These are phyloP conservation scores for Populus hybrid DNA, from an alignment of 441 rosid species.

Conservation along the genomic window DNA sequence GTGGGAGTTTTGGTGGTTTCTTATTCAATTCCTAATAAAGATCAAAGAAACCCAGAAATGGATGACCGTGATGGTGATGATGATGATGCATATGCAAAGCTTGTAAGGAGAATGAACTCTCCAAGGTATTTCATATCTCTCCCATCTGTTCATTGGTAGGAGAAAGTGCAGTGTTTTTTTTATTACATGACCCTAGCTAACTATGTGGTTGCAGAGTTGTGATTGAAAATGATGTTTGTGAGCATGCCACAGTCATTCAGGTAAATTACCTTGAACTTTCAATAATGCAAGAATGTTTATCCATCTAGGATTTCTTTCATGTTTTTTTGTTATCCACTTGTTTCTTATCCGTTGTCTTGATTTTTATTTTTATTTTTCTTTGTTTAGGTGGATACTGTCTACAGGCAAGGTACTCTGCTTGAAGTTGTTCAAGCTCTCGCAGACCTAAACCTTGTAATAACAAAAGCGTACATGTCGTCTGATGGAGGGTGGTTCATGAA, in stretches of 20 bases:
- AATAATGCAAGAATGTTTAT: background rate
- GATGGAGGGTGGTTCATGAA: conserved; percentile 98
- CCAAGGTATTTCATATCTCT: conserved; percentile 47
- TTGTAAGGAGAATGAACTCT: conserved; percentile 87
- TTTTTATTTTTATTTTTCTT: background rate
- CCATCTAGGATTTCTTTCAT: background rate
- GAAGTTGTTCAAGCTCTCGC: conserved; percentile 87
- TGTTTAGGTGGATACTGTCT: conserved; percentile 72
- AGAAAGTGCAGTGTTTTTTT: background rate
- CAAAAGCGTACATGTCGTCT: conserved; percentile 81
- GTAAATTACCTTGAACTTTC: conserved; percentile 20
- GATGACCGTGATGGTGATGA: conserved; percentile 13
- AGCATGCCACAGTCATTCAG: conserved; percentile 81
- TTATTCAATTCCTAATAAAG: background rate
- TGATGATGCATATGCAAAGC: conserved; percentile 89
- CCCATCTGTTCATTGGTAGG: background rate
- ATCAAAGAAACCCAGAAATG: background rate
- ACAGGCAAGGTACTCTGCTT: conserved; percentile 81
- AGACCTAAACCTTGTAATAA: conserved; percentile 78
- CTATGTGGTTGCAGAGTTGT: conserved; percentile 60
- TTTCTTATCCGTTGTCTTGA: too few relatives aligned
- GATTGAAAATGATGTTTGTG: conserved; percentile 60
- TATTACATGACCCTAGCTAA: background rate
- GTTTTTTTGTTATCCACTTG: background rate
- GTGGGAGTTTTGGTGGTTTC: background rate